These are phyloP conservation scores for Bipolaris zeicola DNA, from an alignment of 2,329 filamentous ascomycete species.

Conservation along the genomic window DNA sequence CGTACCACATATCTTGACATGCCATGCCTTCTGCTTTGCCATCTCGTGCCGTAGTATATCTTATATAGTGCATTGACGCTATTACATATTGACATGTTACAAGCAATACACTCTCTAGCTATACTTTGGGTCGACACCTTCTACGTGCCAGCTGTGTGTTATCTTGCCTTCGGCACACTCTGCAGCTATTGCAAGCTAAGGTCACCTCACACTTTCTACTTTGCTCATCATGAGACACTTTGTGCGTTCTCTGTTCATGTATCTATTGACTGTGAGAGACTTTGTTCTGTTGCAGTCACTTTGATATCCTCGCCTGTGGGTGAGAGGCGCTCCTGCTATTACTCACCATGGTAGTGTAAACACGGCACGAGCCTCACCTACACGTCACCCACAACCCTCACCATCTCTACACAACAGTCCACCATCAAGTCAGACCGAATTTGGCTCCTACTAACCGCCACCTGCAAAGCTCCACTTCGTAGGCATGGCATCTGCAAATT, in stretches of 20 bases:
- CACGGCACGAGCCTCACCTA: background rate
- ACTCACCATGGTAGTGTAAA: background rate
- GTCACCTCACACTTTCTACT: background rate
- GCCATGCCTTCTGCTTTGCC: no score
- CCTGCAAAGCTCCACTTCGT: background rate
- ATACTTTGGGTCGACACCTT: background rate
- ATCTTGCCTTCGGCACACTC: background rate
- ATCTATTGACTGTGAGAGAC: background rate
- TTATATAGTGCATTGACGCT: no score
- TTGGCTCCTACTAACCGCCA: background rate
- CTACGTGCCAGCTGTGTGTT: background rate
- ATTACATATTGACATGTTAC: no score
- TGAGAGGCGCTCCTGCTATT: slow-evolving; percentile 1
- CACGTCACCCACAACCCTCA: background rate
- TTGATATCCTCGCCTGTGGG: background rate
- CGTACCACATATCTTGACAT: background rate
- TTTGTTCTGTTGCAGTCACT: background rate
- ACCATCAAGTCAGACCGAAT: background rate
- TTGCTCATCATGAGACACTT: background rate
- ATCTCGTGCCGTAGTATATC: no score
- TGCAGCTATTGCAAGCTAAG: background rate
- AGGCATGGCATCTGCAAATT: slow-evolving; percentile 13
- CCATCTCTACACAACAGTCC: background rate
- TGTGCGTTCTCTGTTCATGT: background rate
- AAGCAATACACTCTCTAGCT: background rate